Conservation (phyloP, 306 rosid species). For the Abrus precatorius region DNA sequence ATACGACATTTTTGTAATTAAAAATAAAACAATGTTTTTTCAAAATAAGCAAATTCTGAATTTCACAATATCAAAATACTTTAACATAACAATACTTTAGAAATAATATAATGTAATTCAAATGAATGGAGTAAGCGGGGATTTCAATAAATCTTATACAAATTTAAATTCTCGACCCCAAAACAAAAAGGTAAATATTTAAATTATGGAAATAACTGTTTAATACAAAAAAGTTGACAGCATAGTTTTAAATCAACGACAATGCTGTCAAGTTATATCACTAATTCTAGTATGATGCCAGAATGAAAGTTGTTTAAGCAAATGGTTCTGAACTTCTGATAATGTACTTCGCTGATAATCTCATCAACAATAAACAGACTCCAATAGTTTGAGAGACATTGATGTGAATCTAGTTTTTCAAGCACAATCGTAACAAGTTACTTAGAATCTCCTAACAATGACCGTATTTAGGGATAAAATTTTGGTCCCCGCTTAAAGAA, state of each 20-base stretch:
- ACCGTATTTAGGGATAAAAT: neutral
- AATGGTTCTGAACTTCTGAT: neutral
- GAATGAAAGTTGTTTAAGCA: neutral
- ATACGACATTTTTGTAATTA: no score
- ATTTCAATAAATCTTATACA: neutral
- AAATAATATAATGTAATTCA: neutral
- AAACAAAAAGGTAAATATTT: neutral
- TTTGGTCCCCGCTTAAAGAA: neutral
- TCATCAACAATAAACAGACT: neutral
- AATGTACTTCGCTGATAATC: neutral
- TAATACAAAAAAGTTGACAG: neutral
- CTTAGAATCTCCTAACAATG: slow-evolving; percentile 7
- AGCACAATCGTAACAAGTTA: neutral
- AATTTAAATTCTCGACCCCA: no score
- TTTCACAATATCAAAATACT: neutral
- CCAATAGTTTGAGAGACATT: neutral
- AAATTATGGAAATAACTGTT: neutral
- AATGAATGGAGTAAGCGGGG: neutral
- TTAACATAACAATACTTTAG: neutral
- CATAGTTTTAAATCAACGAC: neutral
- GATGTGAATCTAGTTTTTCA: neutral
- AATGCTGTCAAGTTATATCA: neutral
- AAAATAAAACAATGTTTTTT: no score
- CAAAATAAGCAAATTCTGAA: neutral
- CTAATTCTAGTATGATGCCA: neutral